Evolutionary conservation across 768 basidiomycete species (phyloP).

Genomic region (Mycena galericulata): DNA sequence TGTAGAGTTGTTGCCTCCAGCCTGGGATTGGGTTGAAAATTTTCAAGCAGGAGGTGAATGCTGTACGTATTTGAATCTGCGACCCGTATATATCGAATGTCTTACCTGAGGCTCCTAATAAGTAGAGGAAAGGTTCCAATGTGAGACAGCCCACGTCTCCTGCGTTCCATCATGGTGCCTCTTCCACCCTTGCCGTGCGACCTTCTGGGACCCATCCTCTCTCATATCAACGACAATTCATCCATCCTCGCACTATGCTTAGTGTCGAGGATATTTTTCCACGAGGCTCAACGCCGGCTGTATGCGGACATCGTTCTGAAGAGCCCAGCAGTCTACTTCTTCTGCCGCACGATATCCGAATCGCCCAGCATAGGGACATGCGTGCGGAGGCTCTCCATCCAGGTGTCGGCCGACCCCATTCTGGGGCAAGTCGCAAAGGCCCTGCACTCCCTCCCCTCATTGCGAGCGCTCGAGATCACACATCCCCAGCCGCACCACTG

Average conservation of each 20-base stretch:
- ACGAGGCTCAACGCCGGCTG: background rate
- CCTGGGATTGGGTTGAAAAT: too few relatives aligned
- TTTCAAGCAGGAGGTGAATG: too few relatives aligned
- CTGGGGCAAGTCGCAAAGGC: background rate
- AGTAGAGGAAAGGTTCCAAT: background rate
- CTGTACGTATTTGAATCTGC: too few relatives aligned
- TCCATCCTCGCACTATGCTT: background rate
- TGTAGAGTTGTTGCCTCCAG: too few relatives aligned
- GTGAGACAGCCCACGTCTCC: background rate
- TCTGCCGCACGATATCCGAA: background rate
- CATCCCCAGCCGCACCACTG: background rate
- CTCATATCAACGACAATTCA: background rate
- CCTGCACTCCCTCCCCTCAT: background rate
- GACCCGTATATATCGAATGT: too few relatives aligned
- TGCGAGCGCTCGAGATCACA: slow-evolving; percentile 12
- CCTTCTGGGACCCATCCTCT: slow-evolving; percentile 20
- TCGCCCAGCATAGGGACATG: background rate
- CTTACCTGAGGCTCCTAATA: too few relatives aligned
- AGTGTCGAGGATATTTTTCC: background rate
- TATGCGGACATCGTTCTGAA: slow-evolving; percentile 1
- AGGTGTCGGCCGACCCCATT: background rate
- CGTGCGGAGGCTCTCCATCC: slow-evolving; percentile 7
- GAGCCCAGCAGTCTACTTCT: background rate
- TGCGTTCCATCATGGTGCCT: background rate
- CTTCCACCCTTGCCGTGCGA: slow-evolving; percentile 6